Base-by-base conservation (phyloP, 2,329 filamentous ascomycete genomes). In the Xylaria digitata region DNA sequence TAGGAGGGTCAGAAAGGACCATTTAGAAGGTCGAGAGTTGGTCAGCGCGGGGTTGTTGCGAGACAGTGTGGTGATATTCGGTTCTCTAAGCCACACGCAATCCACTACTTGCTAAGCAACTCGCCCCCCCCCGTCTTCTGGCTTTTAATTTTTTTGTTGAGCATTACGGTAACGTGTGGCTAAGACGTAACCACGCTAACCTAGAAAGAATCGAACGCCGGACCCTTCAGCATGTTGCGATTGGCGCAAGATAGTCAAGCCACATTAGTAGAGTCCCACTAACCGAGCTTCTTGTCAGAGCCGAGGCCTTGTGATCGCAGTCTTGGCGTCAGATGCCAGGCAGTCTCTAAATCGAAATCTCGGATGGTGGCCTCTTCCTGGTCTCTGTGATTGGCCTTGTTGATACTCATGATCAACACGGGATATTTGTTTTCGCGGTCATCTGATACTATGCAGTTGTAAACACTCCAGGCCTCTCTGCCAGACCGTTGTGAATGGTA, bases 321-420 rank as follows among this genome's bases (percentile, higher is more conserved):
- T 68, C 61, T 57, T 60, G 42, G 46, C 40, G 52, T 66, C 63
- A 61, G 56, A 61, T 67, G 67, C 50, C 30, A 43, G 26, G 32
- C 7, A 43, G 40, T 53, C 43, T 53, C 26, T 13, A 37, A 6
- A 4, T 37, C 61, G n/a, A 42, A 37, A 46, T 52, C 52, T 26
- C 46, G 34, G 26, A 56, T 37, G 61, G 54, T 61, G 58, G 59
- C 58, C 61, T 62, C 58, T 57, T 37, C 53, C 49, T 59, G 58
- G 59, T 54, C 61, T 62, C 58, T 53, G 46, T 45, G 23, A 63
- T 54, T 65, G 65, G 68, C 52, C 63, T 50, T 58, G 50, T 63
- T 59, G 61, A 70, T 63, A 45, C 59, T 60, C 56, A 66, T 70
- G 63, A 67, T 58, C 68, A 62, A 49, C 45, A 43, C 45, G 52